Percentiles rank a stretch among this genome's conserved stretches.
Evolutionary conservation across 768 basidiomycete genomes (phyloP).

Genomic region (Tephrocybe sp.): DNA sequence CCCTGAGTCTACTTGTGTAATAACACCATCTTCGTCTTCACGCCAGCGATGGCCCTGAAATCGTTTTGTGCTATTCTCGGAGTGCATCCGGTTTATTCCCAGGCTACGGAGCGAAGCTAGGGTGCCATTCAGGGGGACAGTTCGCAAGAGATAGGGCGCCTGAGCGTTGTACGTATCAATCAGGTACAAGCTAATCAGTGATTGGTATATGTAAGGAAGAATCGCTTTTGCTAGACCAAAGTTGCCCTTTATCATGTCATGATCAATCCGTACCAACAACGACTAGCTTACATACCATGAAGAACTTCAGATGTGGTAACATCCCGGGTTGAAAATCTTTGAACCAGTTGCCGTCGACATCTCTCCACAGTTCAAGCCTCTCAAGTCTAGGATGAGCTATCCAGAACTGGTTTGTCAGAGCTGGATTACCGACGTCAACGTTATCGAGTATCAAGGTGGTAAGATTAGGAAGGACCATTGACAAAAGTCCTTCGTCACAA

Average conservation of each 20-base stretch:
- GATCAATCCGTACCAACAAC: too few relatives aligned
- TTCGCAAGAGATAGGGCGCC: slow-evolving; percentile 4
- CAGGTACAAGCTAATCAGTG: slow-evolving; percentile 5
- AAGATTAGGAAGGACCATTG: background rate
- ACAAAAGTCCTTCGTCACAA: background rate
- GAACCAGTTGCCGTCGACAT: slow-evolving; percentile 1
- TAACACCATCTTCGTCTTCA: slow-evolving; percentile 3
- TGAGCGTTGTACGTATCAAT: slow-evolving; percentile 9
- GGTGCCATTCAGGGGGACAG: background rate
- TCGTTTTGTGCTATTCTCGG: background rate
- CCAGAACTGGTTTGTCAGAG: slow-evolving; percentile 5
- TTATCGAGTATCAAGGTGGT: slow-evolving; percentile 1
- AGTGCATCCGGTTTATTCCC: slow-evolving; percentile 4
- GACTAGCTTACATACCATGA: slow-evolving; percentile 1
- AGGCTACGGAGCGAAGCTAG: slow-evolving; percentile 9
- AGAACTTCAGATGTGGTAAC: slow-evolving; percentile 5
- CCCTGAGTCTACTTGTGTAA: background rate
- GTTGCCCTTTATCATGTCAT: slow-evolving; percentile 2
- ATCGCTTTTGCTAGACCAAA: background rate
- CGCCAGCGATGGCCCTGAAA: slow-evolving; percentile 7
- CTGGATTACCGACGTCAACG: background rate
- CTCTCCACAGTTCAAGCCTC: slow-evolving; percentile 5
- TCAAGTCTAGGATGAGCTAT: slow-evolving; percentile 3
- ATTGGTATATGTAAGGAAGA: slow-evolving; percentile 5
- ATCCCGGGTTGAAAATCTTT: slow-evolving; percentile 3